Percentiles rank a stretch among this genome's conserved stretches.
Evolutionary conservation across 2,329 filamentous ascomycete species (phyloP).

Genomic region (Aspergillus eucalypticola): DNA sequence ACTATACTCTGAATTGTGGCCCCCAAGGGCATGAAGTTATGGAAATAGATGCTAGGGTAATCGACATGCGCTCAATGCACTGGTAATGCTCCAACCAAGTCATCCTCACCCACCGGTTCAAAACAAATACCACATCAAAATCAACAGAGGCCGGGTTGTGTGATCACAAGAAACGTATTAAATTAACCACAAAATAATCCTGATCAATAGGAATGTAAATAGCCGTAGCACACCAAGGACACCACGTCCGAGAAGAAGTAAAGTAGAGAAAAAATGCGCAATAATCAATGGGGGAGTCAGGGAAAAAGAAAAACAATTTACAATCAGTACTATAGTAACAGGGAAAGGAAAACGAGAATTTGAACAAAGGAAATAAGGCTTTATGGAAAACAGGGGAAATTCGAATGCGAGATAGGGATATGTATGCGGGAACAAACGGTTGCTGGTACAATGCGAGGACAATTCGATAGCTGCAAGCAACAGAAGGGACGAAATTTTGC

Average conservation of each 20-base stretch:
- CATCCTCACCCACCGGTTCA: background rate
- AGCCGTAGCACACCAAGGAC: slow-evolving; percentile 1
- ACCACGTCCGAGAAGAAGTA: background rate
- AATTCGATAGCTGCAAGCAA: slow-evolving; percentile 39
- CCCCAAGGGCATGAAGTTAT: too few relatives aligned
- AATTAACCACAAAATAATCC: slow-evolving; percentile 8
- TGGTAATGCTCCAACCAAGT: background rate
- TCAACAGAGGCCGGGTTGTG: too few relatives aligned
- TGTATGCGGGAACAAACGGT: slow-evolving; percentile 29
- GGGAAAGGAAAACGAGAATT: slow-evolving; percentile 17
- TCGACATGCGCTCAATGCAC: background rate
- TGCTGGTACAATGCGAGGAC: slow-evolving; percentile 30
- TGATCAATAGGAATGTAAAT: background rate
- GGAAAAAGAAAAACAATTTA: slow-evolving; percentile 16
- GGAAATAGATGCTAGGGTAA: too few relatives aligned
- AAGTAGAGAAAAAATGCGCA: background rate
- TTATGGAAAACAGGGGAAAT: slow-evolving; percentile 22
- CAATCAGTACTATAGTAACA: slow-evolving; percentile 22
- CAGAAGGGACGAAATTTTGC: slow-evolving; percentile 35
- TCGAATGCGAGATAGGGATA: slow-evolving; percentile 38
- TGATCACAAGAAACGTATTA: slow-evolving; percentile 6
- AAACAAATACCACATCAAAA: background rate
- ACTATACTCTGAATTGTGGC: too few relatives aligned
- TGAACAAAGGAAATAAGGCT: slow-evolving; percentile 26
- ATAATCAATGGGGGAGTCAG: background rate